Evolutionary conservation across 805 yeast species (phyloP).

Genomic region (Lachancea mirantina): DNA sequence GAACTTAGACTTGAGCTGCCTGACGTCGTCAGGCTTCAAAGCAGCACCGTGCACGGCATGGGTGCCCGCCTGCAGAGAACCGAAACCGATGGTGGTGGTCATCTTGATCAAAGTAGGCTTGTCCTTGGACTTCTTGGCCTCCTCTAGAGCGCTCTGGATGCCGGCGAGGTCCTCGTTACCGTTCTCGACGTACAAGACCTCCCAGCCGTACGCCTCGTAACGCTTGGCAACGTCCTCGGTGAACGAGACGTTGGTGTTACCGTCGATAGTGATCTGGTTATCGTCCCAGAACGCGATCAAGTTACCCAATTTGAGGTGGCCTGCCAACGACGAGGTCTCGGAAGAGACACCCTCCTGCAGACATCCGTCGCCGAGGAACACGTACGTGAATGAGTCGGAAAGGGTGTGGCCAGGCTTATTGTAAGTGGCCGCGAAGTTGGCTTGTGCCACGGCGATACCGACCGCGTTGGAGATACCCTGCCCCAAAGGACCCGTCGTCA

Average conservation of each 20-base stretch:
- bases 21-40: slow-evolving; percentile 85
- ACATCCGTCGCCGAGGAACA: slow-evolving; percentile 94
- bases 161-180: slow-evolving; percentile 76
- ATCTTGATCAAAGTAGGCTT: slow-evolving; percentile 89
- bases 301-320: slow-evolving; percentile 89
- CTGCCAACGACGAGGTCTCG: slow-evolving; percentile 92
- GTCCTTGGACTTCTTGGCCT: slow-evolving; percentile 65
- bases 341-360: slow-evolving; percentile 96
- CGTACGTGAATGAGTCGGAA: slow-evolving; percentile 70
- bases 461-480: slow-evolving; percentile 96
- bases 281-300: slow-evolving; percentile 94
- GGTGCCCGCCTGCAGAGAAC: slow-evolving; percentile 79
- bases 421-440: slow-evolving; percentile 84
- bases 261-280: slow-evolving; percentile 95
- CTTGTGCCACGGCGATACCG: slow-evolving; percentile 93
- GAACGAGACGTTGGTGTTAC: slow-evolving; percentile 82
- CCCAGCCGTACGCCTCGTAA: slow-evolving; percentile 93
- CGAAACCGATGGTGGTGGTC: slow-evolving; percentile 89
- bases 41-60: slow-evolving; percentile 96
- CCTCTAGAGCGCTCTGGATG: slow-evolving; percentile 64
- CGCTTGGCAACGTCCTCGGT: slow-evolving; percentile 85
- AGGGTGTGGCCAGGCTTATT: slow-evolving; percentile 77
- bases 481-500: slow-evolving; percentile 98
- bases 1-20: slow-evolving; percentile 71
- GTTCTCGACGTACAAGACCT: slow-evolving; percentile 64